A percentile compares a stretch with the other conserved stretches of the same genome.
Conservation (phyloP, 192 early-diverging fungal species). For the Diversispora eburnea region DNA sequence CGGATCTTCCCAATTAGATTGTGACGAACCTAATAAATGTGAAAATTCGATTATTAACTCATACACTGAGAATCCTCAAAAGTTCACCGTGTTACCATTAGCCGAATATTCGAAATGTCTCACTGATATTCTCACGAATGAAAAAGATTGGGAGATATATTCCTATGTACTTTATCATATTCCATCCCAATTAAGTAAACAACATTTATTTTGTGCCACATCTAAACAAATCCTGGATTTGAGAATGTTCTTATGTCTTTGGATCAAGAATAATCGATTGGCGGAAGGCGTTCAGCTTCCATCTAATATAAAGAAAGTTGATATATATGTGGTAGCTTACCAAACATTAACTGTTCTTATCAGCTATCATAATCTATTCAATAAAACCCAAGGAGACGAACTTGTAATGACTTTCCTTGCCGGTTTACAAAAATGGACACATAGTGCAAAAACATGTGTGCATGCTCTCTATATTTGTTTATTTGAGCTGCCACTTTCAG, state of each 20-base stretch:
- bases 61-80: constrained; percentile 16
- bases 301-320: constrained; percentile 54
- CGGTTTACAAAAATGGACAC: constrained; percentile 67
- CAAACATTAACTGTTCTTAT: constrained; percentile 64
- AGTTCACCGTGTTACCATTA: constrained; percentile 43
- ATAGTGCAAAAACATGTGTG: constrained; percentile 74
- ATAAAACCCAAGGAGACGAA: constrained; percentile 63
- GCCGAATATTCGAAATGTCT: constrained; percentile 56
- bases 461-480: constrained; percentile 77
- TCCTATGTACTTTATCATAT: constrained; percentile 63
- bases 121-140: constrained; percentile 59
- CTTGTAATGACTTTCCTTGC: constrained; percentile 69
- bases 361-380: constrained; percentile 62
- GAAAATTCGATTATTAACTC: neutral
- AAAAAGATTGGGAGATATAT: constrained; percentile 68
- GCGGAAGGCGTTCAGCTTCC: constrained; percentile 44
- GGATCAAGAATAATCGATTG: constrained; percentile 46
- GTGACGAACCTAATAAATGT: constrained; percentile 31
- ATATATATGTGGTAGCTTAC: constrained; percentile 62
- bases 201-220: constrained; percentile 68
- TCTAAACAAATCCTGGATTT: constrained; percentile 50
- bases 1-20: neutral
- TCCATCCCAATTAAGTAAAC: constrained; percentile 66
- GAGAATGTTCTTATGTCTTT: constrained; percentile 51
- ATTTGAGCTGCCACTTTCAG: constrained; percentile 73